Conservation (phyloP, 768 basidiomycete species). For the Naematelia aurantialba region DNA sequence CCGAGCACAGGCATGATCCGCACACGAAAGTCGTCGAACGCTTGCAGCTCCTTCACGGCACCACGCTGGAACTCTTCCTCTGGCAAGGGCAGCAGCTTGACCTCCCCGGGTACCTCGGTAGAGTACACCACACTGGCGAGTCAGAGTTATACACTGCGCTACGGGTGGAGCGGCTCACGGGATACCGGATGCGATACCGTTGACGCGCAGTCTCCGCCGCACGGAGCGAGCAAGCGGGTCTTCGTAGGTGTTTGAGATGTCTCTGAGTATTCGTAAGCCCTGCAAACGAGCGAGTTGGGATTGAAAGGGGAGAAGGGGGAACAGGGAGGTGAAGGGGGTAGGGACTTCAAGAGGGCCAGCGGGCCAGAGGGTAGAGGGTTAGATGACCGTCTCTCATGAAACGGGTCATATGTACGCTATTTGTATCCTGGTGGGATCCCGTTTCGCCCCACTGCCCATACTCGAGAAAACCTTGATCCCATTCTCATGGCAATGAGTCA, state of each 20-base stretch:
- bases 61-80: slow-evolving; percentile 92
- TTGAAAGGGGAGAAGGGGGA: background rate
- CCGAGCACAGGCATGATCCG: slow-evolving; percentile 86
- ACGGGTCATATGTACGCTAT: slow-evolving; percentile 55
- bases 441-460: slow-evolving; percentile 94
- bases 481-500: slow-evolving; percentile 78
- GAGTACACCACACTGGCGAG: slow-evolving; percentile 84
- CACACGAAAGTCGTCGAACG: slow-evolving; percentile 88
- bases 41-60: slow-evolving; percentile 77
- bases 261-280: slow-evolving; percentile 53
- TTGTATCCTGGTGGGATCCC: slow-evolving; percentile 90
- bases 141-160: slow-evolving; percentile 53
- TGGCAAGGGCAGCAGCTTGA: slow-evolving; percentile 81
- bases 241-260: slow-evolving; percentile 86
- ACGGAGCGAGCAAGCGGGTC: slow-evolving; percentile 93
- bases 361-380: background rate
- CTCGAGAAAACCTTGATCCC: slow-evolving; percentile 88
- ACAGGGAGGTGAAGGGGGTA: background rate
- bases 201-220: slow-evolving; percentile 58
- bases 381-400: background rate
- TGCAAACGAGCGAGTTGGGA: background rate
- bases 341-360: no score
- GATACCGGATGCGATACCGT: slow-evolving; percentile 51
- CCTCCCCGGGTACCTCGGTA: slow-evolving; percentile 83
- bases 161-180: slow-evolving; percentile 48